Conservation (phyloP, 2,329 filamentous ascomycete species). For the Dothidotthia symphoricarpi region DNA sequence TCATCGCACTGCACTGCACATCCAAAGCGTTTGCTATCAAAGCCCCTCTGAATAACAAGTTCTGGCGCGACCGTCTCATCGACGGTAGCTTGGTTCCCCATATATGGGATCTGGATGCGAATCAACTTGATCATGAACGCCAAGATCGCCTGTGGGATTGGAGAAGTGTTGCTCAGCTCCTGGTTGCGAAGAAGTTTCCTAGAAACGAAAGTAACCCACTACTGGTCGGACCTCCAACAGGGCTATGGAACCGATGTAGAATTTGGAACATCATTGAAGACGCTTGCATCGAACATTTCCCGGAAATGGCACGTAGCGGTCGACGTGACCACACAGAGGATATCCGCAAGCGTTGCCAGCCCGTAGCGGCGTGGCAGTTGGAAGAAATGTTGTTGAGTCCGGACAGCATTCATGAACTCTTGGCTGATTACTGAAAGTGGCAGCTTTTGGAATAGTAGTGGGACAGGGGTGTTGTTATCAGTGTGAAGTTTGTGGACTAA, state of each 20-base stretch:
- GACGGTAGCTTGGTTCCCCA: constrained; percentile 21
- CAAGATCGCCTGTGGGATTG: constrained; percentile 16
- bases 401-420: too few species aligned
- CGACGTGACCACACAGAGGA: neutral
- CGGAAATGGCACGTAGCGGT: neutral
- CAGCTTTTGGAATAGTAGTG: too few species aligned
- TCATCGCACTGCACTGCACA: constrained; percentile 19
- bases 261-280: constrained; percentile 27
- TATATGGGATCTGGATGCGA: constrained; percentile 25
- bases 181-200: constrained; percentile 17
- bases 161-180: constrained; percentile 15
- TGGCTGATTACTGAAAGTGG: too few species aligned
- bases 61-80: constrained; percentile 25
- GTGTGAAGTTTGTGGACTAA: too few species aligned
- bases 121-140: constrained; percentile 7
- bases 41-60: constrained; percentile 21
- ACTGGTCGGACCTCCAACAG: constrained; percentile 13
- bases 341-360: neutral
- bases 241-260: constrained; percentile 28
- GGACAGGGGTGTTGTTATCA: too few species aligned
- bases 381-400: neutral
- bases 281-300: constrained; percentile 4
- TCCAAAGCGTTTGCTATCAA: constrained; percentile 19
- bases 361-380: neutral
- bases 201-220: constrained; percentile 13